phyloP scores from a whole-genome alignment of 164 flowering plant genomes.

The Protea cynaroides region DNA sequence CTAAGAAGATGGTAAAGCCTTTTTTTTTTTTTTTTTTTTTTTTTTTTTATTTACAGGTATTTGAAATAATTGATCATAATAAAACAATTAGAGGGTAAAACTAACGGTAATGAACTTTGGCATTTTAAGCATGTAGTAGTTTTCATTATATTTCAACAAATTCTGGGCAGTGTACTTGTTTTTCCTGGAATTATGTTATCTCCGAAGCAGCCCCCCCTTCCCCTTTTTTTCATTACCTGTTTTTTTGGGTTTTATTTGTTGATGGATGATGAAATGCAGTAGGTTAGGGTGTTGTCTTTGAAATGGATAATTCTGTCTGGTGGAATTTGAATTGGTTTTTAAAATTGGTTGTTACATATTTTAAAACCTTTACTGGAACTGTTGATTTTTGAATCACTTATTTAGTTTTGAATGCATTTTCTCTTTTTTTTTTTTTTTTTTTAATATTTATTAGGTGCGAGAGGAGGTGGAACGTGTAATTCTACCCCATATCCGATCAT shows the following conservation, averaged over 20 bases:
- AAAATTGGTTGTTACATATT: background rate
- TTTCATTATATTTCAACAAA: too few relatives aligned
- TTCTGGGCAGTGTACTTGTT: too few relatives aligned
- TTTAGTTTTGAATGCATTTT: constrained; percentile 2
- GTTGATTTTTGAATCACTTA: constrained; percentile 1
- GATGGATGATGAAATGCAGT: background rate
- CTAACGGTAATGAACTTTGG: too few relatives aligned
- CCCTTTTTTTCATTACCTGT: background rate
- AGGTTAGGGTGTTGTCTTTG: background rate
- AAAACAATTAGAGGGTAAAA: too few relatives aligned
- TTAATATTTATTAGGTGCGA: constrained; percentile 35
- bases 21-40: too few relatives aligned
- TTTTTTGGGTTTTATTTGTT: background rate
- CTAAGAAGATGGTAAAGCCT: too few relatives aligned
- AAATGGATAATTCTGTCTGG: background rate
- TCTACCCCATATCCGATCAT: constrained; percentile 6
- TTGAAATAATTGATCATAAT: too few relatives aligned
- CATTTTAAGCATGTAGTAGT: too few relatives aligned
- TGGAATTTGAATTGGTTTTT: background rate
- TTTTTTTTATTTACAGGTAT: too few relatives aligned
- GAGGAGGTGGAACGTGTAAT: constrained; percentile 44
- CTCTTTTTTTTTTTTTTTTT: constrained; percentile 7
- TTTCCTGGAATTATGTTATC: too few relatives aligned
- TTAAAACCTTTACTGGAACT: background rate
- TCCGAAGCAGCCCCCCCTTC: too few relatives aligned